These are phyloP conservation scores for Aspergillus arachidicola DNA, from an alignment of 2,329 filamentous ascomycete genomes.

Conservation along the genomic window DNA sequence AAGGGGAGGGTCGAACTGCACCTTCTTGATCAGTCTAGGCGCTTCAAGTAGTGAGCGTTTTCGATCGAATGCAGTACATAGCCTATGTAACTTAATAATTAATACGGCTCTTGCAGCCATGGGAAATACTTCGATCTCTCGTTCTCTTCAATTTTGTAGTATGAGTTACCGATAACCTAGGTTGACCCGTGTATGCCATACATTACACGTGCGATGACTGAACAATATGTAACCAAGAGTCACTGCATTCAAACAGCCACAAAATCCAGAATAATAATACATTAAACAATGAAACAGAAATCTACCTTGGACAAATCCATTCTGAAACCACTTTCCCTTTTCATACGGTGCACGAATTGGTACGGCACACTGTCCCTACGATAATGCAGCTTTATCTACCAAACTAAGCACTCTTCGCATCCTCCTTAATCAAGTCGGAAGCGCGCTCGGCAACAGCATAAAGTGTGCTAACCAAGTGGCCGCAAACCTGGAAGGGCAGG, in stretches of 20 bases:
- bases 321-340: background rate
- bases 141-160: background rate
- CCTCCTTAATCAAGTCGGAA: conserved; percentile 34
- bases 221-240: background rate
- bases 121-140: background rate
- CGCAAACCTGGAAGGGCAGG: conserved; percentile 33
- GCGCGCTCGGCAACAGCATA: conserved; percentile 37
- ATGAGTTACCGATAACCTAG: background rate
- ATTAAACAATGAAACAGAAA: background rate
- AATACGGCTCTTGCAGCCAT: background rate
- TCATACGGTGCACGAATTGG: background rate
- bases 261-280: background rate
- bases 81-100: background rate
- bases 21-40: conserved; percentile 25
- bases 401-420: conserved; percentile 1
- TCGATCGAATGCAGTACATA: conserved; percentile 36
- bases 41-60: conserved; percentile 25
- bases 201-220: background rate
- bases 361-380: background rate
- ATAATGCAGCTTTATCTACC: background rate
- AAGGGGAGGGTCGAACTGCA: conserved; percentile 35
- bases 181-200: background rate
- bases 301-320: background rate
- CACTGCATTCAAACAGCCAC: background rate
- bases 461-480: conserved; percentile 33